Base-by-base conservation (phyloP, 2,329 filamentous ascomycete genomes). In the Dendrostoma leiphaemia region DNA sequence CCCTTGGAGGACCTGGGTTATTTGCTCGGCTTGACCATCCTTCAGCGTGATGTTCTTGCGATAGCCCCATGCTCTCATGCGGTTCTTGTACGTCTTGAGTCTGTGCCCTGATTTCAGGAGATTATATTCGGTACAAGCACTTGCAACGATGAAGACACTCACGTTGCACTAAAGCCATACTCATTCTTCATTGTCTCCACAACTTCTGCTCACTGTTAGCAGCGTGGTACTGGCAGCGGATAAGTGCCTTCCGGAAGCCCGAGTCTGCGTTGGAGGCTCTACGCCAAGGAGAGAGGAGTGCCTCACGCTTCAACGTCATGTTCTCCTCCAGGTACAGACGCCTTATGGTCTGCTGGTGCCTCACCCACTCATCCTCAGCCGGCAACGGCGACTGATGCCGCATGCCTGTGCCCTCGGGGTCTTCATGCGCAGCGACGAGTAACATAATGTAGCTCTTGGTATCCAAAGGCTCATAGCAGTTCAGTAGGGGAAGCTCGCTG, bases 251-350 rank as follows among this genome's bases (percentile, higher is more conserved):
- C n/a, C n/a, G n/a, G n/a, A n/a, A n/a, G n/a, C n/a, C n/a, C n/a
- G n/a, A n/a, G n/a, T n/a, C n/a, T n/a, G n/a, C n/a, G n/a, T n/a
- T n/a, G n/a, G n/a, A n/a, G n/a, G n/a, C n/a, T n/a, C n/a, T n/a
- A n/a, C n/a, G n/a, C n/a, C n/a, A n/a, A n/a, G n/a, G n/a, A n/a
- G n/a, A n/a, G n/a, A n/a, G n/a, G n/a, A n/a, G n/a, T n/a, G n/a
- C n/a, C n/a, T n/a, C n/a, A n/a, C n/a, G 26, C 44, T 32, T 32
- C 44, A 46, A 17, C n/a, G 44, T 46, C 44, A 32, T 46, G 17
- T 46, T 46, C 12, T 46, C 44, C 17, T 32, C 44, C 19, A 31
- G 29, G 23, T 46, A 46, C 44, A 46, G 29, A 12, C 44, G 26
- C 29, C n/a, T 46, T 19, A 46, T 32, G 28, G 44, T 46, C 28